Base-by-base conservation (phyloP, 768 basidiomycete genomes). In the Butyriboletus loyo region DNA sequence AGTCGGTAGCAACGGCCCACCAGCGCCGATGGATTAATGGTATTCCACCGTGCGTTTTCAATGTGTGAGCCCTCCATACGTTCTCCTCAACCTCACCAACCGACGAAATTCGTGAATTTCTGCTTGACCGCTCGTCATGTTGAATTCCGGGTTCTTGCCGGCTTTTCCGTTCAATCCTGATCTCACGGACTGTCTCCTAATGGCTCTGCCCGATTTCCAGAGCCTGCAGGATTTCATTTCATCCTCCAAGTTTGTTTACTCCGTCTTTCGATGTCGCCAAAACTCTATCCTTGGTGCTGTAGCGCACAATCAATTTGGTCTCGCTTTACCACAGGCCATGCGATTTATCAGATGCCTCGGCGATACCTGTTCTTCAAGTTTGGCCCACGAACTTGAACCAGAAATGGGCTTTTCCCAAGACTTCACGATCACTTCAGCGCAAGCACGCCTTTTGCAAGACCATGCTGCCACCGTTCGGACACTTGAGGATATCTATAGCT, bases 401-500 rank as follows among this genome's bases (percentile, higher is more conserved):
- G 51, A 50, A 24, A 39, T 50, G 8, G 61, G 55, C 9, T 31
- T 42, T 37, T 2, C 34, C 7, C 15, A 24, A 46, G 44, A 47
- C 19, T 47, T 49, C 8, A 38, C 11, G 47, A 57, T 24, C 58
- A 67, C 39, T 55, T 55, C 34, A 13, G 36, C 58, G 25, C 61
- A 54, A 68, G 69, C 44, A 47, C 32, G 51, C 47, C 17, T 53
- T 11, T 43, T 76, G 19, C 57, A 57, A 13, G n/a, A 41, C 3
- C 61, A 67, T 46, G 68, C 67, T 11, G 24, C 41, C n/a, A 55
- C 60, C 14, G 65, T 72, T 19, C 57, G 41, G 5, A 41, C 49
- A 4, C 51, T 77, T 31, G 75, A 76, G 59, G 68, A 69, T 40
- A 53, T 76, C 1, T 78, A 72, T 54, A 78, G 76, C 46, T 58